phyloP scores from a whole-genome alignment of 2,329 filamentous ascomycete genomes.

The Cyphellophora europaea region DNA sequence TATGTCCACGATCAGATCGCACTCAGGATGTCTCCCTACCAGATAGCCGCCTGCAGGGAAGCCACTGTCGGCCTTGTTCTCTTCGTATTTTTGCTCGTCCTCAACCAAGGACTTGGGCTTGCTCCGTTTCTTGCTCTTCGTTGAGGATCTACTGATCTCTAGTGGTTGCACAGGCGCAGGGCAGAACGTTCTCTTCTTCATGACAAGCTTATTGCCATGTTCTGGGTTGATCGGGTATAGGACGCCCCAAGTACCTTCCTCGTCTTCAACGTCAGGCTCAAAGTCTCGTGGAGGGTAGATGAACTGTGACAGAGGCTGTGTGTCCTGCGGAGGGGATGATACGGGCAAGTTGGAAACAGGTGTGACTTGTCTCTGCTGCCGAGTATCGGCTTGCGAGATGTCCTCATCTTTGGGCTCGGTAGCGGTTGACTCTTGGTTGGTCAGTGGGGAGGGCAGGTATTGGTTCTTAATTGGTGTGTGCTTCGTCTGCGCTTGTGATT shows the following conservation, averaged over 20 bases:
- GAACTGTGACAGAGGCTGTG: slow-evolving; percentile 73
- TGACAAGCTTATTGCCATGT: slow-evolving; percentile 59
- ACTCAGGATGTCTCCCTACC: slow-evolving; percentile 87
- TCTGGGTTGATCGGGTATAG: slow-evolving; percentile 69
- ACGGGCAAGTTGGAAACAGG: slow-evolving; percentile 40
- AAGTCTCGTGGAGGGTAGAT: slow-evolving; percentile 62
- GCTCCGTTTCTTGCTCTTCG: slow-evolving; percentile 28
- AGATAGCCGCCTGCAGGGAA: slow-evolving; percentile 73
- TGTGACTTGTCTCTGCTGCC: slow-evolving; percentile 37
- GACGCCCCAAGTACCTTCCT: slow-evolving; percentile 92
- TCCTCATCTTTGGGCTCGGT: slow-evolving; percentile 60
- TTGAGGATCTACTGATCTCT: slow-evolving; percentile 31
- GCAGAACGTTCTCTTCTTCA: slow-evolving; percentile 67
- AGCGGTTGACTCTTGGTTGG: slow-evolving; percentile 55
- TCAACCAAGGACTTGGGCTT: slow-evolving; percentile 41
- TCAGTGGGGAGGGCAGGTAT: slow-evolving; percentile 75
- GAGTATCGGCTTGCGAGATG: slow-evolving; percentile 56
- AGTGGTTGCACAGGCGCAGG: slow-evolving; percentile 42
- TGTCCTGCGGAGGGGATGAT: slow-evolving; percentile 63
- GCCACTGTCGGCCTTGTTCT: slow-evolving; percentile 48
- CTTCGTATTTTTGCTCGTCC: slow-evolving; percentile 51
- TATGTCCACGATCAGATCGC: slow-evolving; percentile 67
- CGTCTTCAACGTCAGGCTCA: slow-evolving; percentile 69
- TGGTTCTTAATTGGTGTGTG: slow-evolving; percentile 51
- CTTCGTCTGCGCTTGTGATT: slow-evolving; percentile 33